Evolutionary conservation across 176 grass and related monocot genomes (phyloP).

Genomic region (sorghum (Sorghum bicolor)): DNA sequence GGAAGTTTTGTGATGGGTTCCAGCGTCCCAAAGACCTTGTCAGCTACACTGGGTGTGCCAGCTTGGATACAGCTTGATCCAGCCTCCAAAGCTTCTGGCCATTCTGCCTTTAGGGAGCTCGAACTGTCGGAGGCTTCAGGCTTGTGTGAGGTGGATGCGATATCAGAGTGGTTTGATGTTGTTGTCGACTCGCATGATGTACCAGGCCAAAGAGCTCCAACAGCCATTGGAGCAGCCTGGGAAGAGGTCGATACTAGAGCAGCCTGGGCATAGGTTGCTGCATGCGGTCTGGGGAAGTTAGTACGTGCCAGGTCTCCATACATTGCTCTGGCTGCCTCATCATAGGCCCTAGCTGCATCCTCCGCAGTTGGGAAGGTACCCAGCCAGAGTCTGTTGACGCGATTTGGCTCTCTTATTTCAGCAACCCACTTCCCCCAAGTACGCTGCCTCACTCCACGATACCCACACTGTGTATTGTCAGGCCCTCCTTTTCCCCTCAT

Average conservation of each 20-base stretch:
- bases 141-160: background rate
- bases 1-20: slow-evolving; percentile 49
- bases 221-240: background rate
- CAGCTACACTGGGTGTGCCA: background rate
- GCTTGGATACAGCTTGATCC: background rate
- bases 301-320: slow-evolving; percentile 61
- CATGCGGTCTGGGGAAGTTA: slow-evolving; percentile 43
- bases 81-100: background rate
- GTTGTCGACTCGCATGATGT: slow-evolving; percentile 51
- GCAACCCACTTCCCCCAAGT: slow-evolving; percentile 98
- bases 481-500: slow-evolving; percentile 96
- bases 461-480: slow-evolving; percentile 61
- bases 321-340: slow-evolving; percentile 86
- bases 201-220: background rate
- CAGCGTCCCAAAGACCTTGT: slow-evolving; percentile 35
- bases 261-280: background rate
- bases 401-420: slow-evolving; percentile 84
- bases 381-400: slow-evolving; percentile 69
- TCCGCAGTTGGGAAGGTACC: slow-evolving; percentile 70
- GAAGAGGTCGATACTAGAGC: background rate
- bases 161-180: slow-evolving; percentile 24
- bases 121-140: slow-evolving; percentile 12
- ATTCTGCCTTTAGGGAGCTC: background rate
- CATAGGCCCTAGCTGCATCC: slow-evolving; percentile 74
- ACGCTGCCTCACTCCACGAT: slow-evolving; percentile 82